Conservation (phyloP, 306 rosid genomes). For the Nissolia schottii region DNA sequence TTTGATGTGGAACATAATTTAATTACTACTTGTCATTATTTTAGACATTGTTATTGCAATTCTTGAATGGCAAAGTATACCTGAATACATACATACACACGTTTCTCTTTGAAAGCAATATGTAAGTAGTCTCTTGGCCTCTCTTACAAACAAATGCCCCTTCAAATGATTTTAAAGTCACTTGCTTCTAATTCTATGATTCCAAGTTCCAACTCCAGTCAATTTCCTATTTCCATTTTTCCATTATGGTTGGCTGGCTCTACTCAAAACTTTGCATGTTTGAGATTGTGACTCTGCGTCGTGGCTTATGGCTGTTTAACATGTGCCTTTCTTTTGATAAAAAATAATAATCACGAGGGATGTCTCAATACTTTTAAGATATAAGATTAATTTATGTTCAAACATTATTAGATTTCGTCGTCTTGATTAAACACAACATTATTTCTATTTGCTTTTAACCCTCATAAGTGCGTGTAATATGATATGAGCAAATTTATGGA, state of each 20-base stretch:
- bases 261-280: not conserved
- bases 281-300: not conserved
- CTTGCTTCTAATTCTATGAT: too few relatives aligned
- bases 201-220: constrained; percentile 1
- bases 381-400: too few relatives aligned
- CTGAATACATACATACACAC: not conserved
- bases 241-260: not conserved
- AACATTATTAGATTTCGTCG: too few relatives aligned
- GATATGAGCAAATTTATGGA: too few relatives aligned
- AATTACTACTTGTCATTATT: not conserved
- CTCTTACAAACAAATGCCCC: constrained; percentile 12
- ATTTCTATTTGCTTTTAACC: not conserved
- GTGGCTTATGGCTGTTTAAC: not conserved
- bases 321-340: too few relatives aligned
- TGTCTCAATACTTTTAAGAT: too few relatives aligned
- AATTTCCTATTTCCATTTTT: not conserved
- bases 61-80: constrained; percentile 1
- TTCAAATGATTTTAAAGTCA: constrained; percentile 6
- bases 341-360: not conserved
- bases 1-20: not conserved
- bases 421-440: not conserved
- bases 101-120: not conserved
- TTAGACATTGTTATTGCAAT: not conserved
- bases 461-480: not conserved
- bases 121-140: not conserved